Base-by-base conservation (phyloP, 2,329 filamentous ascomycete species). In the Pestalotiopsis sp. region DNA sequence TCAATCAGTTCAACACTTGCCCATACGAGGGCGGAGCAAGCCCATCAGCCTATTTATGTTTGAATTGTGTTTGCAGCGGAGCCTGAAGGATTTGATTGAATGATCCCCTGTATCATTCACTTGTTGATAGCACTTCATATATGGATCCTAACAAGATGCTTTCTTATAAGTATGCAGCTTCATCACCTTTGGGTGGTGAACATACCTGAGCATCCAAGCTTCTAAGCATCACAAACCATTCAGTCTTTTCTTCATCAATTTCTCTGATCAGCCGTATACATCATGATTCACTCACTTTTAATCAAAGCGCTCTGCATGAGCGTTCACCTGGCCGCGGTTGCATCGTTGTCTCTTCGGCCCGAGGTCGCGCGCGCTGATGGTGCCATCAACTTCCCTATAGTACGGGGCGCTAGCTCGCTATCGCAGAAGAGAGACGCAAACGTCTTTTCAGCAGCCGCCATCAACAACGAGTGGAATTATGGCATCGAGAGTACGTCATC, bases 21-120 rank as follows among this genome's bases (percentile, higher is more conserved):
- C 57, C 57, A 59, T 59, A 59, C 57, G 57, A 59, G 57, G 27
- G 27, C 57, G 27, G 13, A 59, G 57, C 57, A 59, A 31, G 12
- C 20, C 9, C 14, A 31, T 25, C 11, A 6, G 14, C 7, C 57
- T 31, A 59, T 27, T 59, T 52, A 17, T 45, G 39, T 45, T 52
- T 52, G n/a, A 52, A n/a, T 20, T 52, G 13, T 52, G 3, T 52
- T 52, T 52, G 5, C 17, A 52, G 20, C 45, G 45, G 17, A 9
- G 4, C 4, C 45, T 17, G 45, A n/a, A 52, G 45, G 45, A 52
- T 52, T 52, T 17, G 20, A 52, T n/a, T n/a, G 17, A n/a, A 52
- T 52, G 45, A 6, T 9, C 1, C 14, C 45, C 12, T 17, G 39
- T 45, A 12, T 45, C 6, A 20, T 52, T 17, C 20, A 52, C 5